Conservation (phyloP, 2,329 filamentous ascomycete species). For the Monosporascus cannonballus region DNA sequence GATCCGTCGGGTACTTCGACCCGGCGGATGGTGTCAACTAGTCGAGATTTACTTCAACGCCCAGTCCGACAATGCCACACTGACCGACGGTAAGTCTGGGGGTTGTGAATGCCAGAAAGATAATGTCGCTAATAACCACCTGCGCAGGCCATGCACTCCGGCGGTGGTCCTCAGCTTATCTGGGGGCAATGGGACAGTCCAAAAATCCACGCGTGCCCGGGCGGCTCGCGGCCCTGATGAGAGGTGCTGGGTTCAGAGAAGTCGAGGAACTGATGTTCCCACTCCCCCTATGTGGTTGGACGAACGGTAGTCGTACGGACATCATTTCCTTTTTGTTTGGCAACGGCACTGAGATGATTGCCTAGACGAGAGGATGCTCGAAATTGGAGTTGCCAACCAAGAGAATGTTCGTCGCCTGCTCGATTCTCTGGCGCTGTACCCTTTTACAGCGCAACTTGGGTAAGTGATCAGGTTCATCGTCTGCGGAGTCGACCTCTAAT, state of each 20-base stretch:
- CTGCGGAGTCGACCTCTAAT: neutral
- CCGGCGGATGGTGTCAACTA: conserved; percentile 81
- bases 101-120: neutral
- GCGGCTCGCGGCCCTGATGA: conserved; percentile 52
- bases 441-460: conserved; percentile 45
- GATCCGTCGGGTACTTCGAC: conserved; percentile 64
- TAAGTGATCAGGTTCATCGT: conserved; percentile 23
- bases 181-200: conserved; percentile 51
- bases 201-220: conserved; percentile 63
- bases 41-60: conserved; percentile 82
- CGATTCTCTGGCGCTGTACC: conserved; percentile 49
- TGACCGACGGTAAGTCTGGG: conserved; percentile 48
- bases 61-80: conserved; percentile 78
- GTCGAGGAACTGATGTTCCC: conserved; percentile 58
- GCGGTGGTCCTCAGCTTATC: conserved; percentile 61
- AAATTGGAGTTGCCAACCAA: conserved; percentile 48
- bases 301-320: conserved; percentile 45
- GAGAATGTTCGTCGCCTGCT: conserved; percentile 50
- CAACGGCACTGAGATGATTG: conserved; percentile 10
- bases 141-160: conserved; percentile 54
- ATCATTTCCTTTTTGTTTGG: conserved; percentile 1
- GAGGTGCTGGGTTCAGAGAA: conserved; percentile 59
- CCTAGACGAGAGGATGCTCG: conserved; percentile 42
- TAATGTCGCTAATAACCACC: conserved; percentile 8
- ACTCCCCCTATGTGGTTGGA: conserved; percentile 65